Evolutionary conservation across 2,329 filamentous ascomycete genomes (phyloP).

Genomic region (Calonectria pseudoreteaudii): DNA sequence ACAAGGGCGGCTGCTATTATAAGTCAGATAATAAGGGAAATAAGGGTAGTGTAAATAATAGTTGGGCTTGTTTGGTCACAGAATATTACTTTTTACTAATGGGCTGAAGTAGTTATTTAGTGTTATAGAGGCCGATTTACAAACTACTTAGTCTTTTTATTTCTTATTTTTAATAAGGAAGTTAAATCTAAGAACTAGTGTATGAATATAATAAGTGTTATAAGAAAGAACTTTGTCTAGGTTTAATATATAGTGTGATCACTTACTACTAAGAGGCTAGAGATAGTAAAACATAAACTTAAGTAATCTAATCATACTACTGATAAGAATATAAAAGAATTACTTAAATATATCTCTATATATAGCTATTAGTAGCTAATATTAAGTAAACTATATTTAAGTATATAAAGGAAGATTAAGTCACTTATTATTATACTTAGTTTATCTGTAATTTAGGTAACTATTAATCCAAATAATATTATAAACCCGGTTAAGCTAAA

Average conservation of each 20-base stretch:
- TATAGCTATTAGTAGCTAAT: constrained; percentile 13
- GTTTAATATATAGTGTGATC: background rate
- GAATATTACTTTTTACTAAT: constrained; percentile 1
- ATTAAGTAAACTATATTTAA: background rate
- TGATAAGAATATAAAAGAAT: constrained; percentile 12
- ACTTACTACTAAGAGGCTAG: background rate
- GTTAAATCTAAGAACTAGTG: constrained; percentile 1
- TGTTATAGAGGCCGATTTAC: background rate
- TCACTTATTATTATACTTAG: constrained; percentile 12
- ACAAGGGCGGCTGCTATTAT: too few species aligned
- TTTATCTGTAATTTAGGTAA: constrained; percentile 22
- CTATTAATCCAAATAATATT: constrained; percentile 24
- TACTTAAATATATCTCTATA: constrained; percentile 4
- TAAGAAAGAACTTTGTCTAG: background rate
- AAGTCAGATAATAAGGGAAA: background rate
- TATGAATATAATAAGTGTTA: constrained; percentile 11
- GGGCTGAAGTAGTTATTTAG: background rate
- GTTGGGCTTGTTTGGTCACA: background rate
- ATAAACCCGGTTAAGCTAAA: constrained; percentile 4
- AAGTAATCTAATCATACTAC: background rate
- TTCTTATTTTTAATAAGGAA: constrained; percentile 13
- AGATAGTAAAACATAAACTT: background rate
- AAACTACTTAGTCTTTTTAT: background rate
- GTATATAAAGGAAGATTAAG: constrained; percentile 15
- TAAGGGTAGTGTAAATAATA: background rate